Evolutionary conservation across 352 stramenopile genomes (phyloP).

Genomic region (Globisporangium cederbergense): DNA sequence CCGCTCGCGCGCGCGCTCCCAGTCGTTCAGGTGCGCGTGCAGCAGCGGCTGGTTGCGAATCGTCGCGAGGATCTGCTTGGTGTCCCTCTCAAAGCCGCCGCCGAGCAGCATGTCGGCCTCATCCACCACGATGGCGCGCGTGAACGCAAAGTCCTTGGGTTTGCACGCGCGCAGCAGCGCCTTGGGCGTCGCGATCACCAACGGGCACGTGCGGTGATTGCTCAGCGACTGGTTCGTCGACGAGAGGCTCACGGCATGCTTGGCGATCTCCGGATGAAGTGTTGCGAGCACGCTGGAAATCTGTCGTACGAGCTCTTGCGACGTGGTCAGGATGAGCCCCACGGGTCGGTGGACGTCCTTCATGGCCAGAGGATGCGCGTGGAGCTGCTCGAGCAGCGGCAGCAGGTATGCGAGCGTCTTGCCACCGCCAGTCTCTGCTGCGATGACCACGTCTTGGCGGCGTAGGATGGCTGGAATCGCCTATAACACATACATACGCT

Average conservation of each 20-base stretch:
- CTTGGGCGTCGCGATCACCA: conserved; percentile 66
- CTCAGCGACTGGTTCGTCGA: conserved; percentile 49
- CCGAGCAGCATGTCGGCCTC: conserved; percentile 80
- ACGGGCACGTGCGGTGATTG: conserved; percentile 30
- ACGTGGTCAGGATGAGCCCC: conserved; percentile 82
- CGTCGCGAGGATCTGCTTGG: conserved; percentile 77
- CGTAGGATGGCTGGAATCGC: conserved; percentile 55
- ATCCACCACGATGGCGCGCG: conserved; percentile 68
- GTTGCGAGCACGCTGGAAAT: conserved; percentile 42
- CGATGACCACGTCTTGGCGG: conserved; percentile 87
- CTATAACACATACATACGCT: conserved; percentile 8
- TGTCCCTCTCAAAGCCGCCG: conserved; percentile 72
- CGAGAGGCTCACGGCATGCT: conserved; percentile 38
- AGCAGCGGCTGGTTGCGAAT: conserved; percentile 77
- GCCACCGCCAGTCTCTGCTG: conserved; percentile 92
- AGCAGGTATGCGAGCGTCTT: conserved; percentile 97
- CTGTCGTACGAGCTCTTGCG: conserved; percentile 84
- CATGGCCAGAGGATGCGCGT: conserved; percentile 28
- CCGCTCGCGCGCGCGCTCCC: conserved; percentile 13
- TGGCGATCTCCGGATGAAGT: conserved; percentile 37
- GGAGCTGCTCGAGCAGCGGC: conserved; percentile 78
- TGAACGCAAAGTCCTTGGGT: conserved; percentile 71
- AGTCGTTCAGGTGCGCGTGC: conserved; percentile 37
- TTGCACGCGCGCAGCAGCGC: conserved; percentile 62
- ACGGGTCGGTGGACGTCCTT: conserved; percentile 43